Conservation (phyloP, 305 asterid genomes). For the Fraxinus paxiana region DNA sequence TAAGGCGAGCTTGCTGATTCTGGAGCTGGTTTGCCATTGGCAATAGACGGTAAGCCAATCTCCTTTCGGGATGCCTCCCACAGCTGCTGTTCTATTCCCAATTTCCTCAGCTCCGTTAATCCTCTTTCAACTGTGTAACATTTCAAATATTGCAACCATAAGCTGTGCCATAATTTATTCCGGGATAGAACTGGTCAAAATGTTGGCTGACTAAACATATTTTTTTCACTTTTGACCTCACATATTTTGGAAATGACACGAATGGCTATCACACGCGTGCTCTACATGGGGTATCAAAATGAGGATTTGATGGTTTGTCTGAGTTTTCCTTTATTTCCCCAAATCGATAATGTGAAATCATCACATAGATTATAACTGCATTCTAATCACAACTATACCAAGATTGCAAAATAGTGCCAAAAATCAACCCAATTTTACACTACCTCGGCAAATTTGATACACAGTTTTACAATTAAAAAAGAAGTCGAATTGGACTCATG, state of each 20-base stretch:
- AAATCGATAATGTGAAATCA: not conserved
- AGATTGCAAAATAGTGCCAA: not conserved
- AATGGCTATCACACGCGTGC: not conserved
- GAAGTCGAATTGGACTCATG: not conserved
- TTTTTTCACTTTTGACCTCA: not conserved
- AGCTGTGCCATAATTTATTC: not conserved
- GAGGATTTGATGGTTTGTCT: not conserved
- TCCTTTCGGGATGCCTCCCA: conserved; percentile 96
- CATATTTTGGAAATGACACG: not conserved
- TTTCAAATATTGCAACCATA: not conserved
- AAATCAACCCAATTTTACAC: not conserved
- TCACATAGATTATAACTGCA: not conserved
- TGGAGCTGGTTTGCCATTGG: conserved; percentile 34
- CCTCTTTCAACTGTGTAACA: conserved; percentile 72
- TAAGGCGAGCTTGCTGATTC: conserved; percentile 39
- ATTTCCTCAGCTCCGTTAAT: conserved; percentile 68
- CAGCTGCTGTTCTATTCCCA: conserved; percentile 89
- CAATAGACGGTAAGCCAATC: conserved; percentile 46
- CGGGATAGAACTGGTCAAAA: not conserved
- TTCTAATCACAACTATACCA: not conserved
- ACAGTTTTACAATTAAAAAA: not conserved
- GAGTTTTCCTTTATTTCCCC: not conserved
- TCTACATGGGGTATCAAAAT: not conserved
- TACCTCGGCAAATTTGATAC: not conserved
- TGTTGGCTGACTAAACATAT: not conserved